Base-by-base conservation (phyloP, 129 eudicot genomes). In the Pulicaria dysenterica region DNA sequence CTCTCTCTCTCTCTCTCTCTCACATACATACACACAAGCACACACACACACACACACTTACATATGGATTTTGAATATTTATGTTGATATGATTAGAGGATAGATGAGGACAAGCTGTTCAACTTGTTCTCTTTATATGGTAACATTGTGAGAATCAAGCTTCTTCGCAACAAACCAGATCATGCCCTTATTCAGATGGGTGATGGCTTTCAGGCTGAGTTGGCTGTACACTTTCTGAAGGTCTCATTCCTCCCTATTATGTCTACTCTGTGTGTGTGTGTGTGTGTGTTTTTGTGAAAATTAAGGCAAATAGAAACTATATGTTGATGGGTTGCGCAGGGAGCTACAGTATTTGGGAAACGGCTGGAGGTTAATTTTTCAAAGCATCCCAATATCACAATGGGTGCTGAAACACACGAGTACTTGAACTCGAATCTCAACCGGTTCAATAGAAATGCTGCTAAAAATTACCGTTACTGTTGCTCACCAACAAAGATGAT, bases 401-500 rank as follows among this genome's bases (percentile, higher is more conserved):
- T 93, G 37, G 97, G 98, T 12, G 82, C 93, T 6, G 99, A 95
- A 57, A 90, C 99, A 7, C 99, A 84, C 42, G 99, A 95, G 64
- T 95, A 90, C 71, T 56, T 85, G 11, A 95, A 90, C 93, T 90
- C 99, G 13, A 95, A 90, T 69, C 96, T 95, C 58, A 95, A 95
- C 76, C 96, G 97, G 3, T 95, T 95, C 64, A 95, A 95, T 77
- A 84, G 99, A 8, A 95, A 90, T 53, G 96, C 99, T 39, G 91
- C 96, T 9, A 95, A 95, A 57, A 90, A 95, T 41, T 90, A 95
- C 83, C 89, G 99, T 14, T 95, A 90, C 80, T 95, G 97, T 69
- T 95, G 99, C 78, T 90, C 97, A 40, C 97, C 99, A 6, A 95
- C 99, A 55, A 95, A 90, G 77, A 90, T 90, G 93, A 95, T 95